These are phyloP conservation scores for Zanthoxylum bungeanum DNA, from an alignment of 345 rosid species.

Conservation along the genomic window DNA sequence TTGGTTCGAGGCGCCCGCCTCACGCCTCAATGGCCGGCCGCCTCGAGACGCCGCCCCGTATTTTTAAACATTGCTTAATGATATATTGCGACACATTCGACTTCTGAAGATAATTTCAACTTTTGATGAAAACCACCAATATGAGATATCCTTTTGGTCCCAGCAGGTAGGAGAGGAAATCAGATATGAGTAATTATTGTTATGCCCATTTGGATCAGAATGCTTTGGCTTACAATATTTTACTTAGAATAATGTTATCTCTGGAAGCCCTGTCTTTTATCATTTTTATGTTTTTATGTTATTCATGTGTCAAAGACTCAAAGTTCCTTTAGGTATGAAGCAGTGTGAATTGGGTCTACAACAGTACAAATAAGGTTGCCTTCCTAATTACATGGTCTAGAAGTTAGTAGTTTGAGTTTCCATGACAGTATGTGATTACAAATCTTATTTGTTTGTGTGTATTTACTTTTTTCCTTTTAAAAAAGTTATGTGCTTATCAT, in stretches of 20 bases:
- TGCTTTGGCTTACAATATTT: neutral
- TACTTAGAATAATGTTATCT: neutral
- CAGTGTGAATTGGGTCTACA: neutral
- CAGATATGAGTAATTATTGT: neutral
- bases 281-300: neutral
- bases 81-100: slow-evolving; percentile 6
- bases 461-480: neutral
- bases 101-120: neutral
- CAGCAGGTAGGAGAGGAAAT: neutral
- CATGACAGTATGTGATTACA: neutral
- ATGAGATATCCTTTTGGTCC: neutral
- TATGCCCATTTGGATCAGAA: neutral
- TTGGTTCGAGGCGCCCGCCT: too few species aligned
- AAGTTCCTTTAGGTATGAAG: neutral
- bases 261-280: neutral
- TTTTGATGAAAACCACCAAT: neutral
- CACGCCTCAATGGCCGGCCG: too few species aligned
- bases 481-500: neutral
- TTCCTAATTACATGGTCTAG: neutral
- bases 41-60: too few species aligned
- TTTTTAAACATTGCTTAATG: too few species aligned
- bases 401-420: neutral
- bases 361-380: neutral
- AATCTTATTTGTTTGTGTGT: neutral
- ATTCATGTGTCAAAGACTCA: neutral